Percentiles rank a stretch among this genome's conserved stretches.
These are phyloP conservation scores for Malus fusca DNA, from an alignment of 306 rosid genomes.

Conservation along the genomic window DNA sequence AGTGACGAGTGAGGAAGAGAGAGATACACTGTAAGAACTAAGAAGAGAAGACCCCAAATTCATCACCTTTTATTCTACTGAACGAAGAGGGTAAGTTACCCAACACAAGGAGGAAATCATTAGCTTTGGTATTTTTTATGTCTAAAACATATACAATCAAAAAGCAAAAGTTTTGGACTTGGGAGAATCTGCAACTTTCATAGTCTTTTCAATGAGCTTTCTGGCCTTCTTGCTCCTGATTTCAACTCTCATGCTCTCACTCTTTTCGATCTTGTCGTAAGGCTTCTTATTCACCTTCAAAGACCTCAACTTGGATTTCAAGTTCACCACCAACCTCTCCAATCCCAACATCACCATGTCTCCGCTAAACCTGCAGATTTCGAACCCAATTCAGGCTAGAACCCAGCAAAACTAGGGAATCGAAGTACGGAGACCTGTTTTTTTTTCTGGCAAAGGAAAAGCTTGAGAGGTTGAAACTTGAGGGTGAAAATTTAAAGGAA, in stretches of 20 bases:
- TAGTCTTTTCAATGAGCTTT: conserved; percentile 66
- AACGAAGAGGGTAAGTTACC: neutral
- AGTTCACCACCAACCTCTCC: conserved; percentile 50
- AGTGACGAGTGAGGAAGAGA: neutral
- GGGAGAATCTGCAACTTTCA: conserved; percentile 81
- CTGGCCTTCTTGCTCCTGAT: conserved; percentile 80
- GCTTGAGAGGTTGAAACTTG: neutral
- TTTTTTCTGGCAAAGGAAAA: neutral
- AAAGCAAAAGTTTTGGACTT: conserved; percentile 39
- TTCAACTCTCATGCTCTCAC: conserved; percentile 96
- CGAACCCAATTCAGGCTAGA: neutral
- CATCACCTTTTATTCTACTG: conserved; percentile 2
- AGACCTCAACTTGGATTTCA: conserved; percentile 60
- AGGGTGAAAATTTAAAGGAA: neutral
- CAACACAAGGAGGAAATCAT: neutral
- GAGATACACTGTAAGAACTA: neutral
- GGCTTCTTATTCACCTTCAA: conserved; percentile 61
- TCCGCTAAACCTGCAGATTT: neutral
- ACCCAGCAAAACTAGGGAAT: neutral
- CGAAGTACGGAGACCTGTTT: neutral
- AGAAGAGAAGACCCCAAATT: neutral
- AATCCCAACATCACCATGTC: conserved; percentile 44
- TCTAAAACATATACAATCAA: conserved; percentile 8
- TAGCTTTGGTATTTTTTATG: neutral
- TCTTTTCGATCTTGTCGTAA: conserved; percentile 85